Evolutionary conservation across 352 stramenopile species (phyloP), one percentile per base, ranked within the genome.

Genomic region (Thalassiosira sp.): DNA sequence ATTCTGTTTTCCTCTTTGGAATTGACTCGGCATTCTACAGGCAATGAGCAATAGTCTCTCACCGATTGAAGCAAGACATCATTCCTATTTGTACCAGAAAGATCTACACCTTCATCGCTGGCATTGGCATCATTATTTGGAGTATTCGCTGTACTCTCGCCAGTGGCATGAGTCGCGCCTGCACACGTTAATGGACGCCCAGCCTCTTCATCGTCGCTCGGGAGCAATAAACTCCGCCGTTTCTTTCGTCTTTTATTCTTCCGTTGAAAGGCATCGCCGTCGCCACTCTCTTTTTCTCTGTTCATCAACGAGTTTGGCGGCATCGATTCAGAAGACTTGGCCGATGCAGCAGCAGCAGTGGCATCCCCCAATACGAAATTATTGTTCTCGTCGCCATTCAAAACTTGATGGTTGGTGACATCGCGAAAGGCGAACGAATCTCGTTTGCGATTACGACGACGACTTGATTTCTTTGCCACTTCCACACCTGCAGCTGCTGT

Each of bases 61-160:
- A 82, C 74, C 22, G 74, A 16, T 24, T 62, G 31, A 35, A 76
- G 15, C 31, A 82, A 56, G 7, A 46, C 8, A 10, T 58, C 51
- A 2, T 57, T 18, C 3, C 33, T 54, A n/a, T 40, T 49, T 15
- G n/a, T 43, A 10, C 24, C 24, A 5, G 10, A 24, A 43, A 15
- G 16, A 24, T 16, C n/a, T n/a, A n/a, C n/a, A n/a, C n/a, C n/a
- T n/a, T n/a, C 27, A 5, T 60, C 33, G 8, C 0, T 20, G 0
- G 5, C 7, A 1, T n/a, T 33, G 18, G 11, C 35, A 31, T 1
- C n/a, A 1, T 6, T 33, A 11, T 18, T 18, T 52, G 16, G n/a
- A n/a, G 1, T 0, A 28, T 7, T 13, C 27, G 5, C 8, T 0
- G 1, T 27, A 5, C 7, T 15, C 3, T 27, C 24, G 45, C n/a